Evolutionary conservation across 305 asterid genomes (phyloP).

Genomic region (Solanum aculeatissimum): DNA sequence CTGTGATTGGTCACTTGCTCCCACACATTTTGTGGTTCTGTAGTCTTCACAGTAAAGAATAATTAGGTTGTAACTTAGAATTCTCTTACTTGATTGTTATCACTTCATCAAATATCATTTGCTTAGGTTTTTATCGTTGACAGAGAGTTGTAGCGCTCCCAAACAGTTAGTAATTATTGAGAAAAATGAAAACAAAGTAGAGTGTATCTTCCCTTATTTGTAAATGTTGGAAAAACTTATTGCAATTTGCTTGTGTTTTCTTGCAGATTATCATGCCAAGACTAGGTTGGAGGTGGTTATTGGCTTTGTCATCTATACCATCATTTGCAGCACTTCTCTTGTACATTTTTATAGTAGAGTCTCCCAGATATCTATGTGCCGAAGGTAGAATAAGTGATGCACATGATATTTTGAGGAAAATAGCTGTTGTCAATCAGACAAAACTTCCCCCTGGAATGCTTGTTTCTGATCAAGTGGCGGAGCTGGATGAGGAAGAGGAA

Average conservation of each 20-base stretch:
- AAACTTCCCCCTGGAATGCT: conserved; percentile 56
- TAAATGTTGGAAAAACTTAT: background rate
- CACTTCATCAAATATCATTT: background rate
- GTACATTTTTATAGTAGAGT: conserved; percentile 10
- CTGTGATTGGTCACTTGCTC: background rate
- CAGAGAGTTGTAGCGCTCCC: background rate
- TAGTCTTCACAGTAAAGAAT: background rate
- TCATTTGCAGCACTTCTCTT: conserved; percentile 11
- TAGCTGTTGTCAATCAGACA: conserved; percentile 35
- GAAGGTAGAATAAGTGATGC: conserved; percentile 18
- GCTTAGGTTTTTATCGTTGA: background rate
- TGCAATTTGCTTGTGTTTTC: background rate
- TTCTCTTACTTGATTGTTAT: background rate
- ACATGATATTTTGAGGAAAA: conserved; percentile 20
- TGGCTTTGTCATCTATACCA: conserved; percentile 18
- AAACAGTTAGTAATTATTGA: background rate
- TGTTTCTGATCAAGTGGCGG: conserved; percentile 21
- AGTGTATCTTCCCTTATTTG: background rate
- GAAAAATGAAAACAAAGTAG: background rate
- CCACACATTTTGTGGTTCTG: background rate
- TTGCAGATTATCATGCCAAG: conserved; percentile 21
- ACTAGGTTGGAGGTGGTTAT: conserved; percentile 30
- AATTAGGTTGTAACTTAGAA: background rate
- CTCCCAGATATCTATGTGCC: conserved; percentile 22
- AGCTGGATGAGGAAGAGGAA: conserved; percentile 23